These are phyloP conservation scores for Naganishia sp. DNA, from an alignment of 1,284 basidiomycete species.

Conservation along the genomic window DNA sequence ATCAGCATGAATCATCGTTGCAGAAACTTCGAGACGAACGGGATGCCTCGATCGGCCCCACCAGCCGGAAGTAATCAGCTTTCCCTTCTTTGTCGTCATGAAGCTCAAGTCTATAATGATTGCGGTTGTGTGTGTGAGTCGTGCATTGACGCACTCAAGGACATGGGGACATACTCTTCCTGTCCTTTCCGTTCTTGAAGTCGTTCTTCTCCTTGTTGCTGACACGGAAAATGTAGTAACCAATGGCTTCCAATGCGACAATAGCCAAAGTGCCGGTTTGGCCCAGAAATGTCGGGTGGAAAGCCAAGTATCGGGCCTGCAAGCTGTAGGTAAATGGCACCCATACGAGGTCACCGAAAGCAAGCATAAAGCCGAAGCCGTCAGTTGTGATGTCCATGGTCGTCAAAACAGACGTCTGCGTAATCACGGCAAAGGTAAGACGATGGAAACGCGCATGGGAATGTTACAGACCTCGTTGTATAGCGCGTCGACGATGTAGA, in stretches of 20 bases:
- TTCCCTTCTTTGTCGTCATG: constrained; percentile 81
- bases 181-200: constrained; percentile 90
- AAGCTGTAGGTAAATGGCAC: constrained; percentile 93
- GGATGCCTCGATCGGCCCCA: constrained; percentile 95
- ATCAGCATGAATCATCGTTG: neutral
- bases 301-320: constrained; percentile 91
- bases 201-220: constrained; percentile 94
- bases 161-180: constrained; percentile 64
- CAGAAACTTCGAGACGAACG: constrained; percentile 34
- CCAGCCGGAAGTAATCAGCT: constrained; percentile 92
- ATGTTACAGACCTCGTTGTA: constrained; percentile 76
- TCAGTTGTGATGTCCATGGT: constrained; percentile 99
- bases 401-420: constrained; percentile 72
- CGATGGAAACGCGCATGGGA: no score
- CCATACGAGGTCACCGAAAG: constrained; percentile 90
- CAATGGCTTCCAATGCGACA: constrained; percentile 68
- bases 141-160: neutral
- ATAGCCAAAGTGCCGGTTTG: constrained; percentile 64
- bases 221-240: constrained; percentile 88
- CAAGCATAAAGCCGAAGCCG: constrained; percentile 98
- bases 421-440: neutral
- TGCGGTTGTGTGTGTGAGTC: neutral
- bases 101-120: constrained; percentile 64
- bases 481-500: constrained; percentile 82
- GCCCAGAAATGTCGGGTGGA: constrained; percentile 79